Base-by-base conservation (phyloP, 2,329 filamentous ascomycete species). In the Hymenoscyphus fraxineus region DNA sequence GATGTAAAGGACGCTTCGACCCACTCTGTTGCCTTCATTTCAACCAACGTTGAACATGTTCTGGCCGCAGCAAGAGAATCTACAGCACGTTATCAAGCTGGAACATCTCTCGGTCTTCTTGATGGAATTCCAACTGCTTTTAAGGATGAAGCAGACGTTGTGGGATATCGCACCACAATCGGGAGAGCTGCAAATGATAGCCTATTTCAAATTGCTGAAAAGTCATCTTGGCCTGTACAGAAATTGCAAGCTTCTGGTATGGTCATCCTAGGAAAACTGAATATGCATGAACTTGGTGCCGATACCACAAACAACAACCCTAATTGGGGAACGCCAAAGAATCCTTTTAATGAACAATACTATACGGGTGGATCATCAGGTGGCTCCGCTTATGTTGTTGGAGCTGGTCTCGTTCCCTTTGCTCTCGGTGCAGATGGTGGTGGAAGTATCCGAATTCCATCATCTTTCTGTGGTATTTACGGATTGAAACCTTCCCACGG, bases 361-460 rank as follows among this genome's bases (percentile, higher is more conserved):
- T 95, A 95, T 76, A 70, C 91, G 0, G 93, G 93, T 40, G 93
- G 93, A 19, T 97, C 93, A 74, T 98, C 94, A 0, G 95, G 95
- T 57, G 95, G 95, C 15, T 96, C 93, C 74, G 94, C 94, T 2
- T 86, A 96, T 19, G 91, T 92, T 9, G 91, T 98, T 31, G 85
- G 85, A 27, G 81, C 85, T 0, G 85, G 85, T 31, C 79, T 83
- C 1, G 82, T 83, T 0, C 83, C 87, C 32, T 68, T 88, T 40
- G 92, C 93, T 3, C 79, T 99, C 27, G 95, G 94, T 22, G 97
- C 94, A 15, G 95, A 99, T 75, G 98, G 88, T 0, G 88, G 88
- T 65, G 88, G 88, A 38, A 89, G 86, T 19, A 86, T 91, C 54
- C 70, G 73, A 2, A 70, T 77, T n/a, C 72, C 73, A 7, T 60